Conservation (phyloP, 2,329 filamentous ascomycete genomes). For the Stemphylium vesicarium region DNA sequence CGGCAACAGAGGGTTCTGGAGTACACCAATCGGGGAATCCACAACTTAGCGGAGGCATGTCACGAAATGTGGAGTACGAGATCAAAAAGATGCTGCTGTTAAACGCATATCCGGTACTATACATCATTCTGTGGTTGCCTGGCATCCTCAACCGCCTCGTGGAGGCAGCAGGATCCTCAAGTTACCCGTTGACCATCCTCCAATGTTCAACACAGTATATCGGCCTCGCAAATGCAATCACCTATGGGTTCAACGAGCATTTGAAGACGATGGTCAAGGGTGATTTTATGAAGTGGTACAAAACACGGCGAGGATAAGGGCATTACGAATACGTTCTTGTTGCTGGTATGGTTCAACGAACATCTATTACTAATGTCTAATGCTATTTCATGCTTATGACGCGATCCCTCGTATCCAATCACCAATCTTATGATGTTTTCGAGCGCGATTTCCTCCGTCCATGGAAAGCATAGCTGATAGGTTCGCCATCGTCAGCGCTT, state of each 20-base stretch:
- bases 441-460: no score
- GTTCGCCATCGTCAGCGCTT: not conserved
- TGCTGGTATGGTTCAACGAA: not conserved
- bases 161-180: slow-evolving; percentile 20
- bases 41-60: not conserved
- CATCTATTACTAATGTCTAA: not conserved
- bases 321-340: not conserved
- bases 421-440: no score
- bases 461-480: not conserved
- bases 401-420: no score
- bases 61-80: slow-evolving; percentile 23
- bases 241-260: slow-evolving; percentile 31
- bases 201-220: slow-evolving; percentile 31
- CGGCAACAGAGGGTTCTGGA: not conserved
- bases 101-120: slow-evolving; percentile 44
- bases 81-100: slow-evolving; percentile 39
- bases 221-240: slow-evolving; percentile 26
- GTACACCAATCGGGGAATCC: not conserved
- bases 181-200: slow-evolving; percentile 14
- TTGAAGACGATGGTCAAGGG: not conserved
- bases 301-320: not conserved
- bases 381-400: not conserved
- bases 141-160: slow-evolving; percentile 35
- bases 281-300: not conserved
- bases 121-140: slow-evolving; percentile 44